phyloP scores from a whole-genome alignment of 2,329 filamentous ascomycete genomes.

The Daldinia sp. region DNA sequence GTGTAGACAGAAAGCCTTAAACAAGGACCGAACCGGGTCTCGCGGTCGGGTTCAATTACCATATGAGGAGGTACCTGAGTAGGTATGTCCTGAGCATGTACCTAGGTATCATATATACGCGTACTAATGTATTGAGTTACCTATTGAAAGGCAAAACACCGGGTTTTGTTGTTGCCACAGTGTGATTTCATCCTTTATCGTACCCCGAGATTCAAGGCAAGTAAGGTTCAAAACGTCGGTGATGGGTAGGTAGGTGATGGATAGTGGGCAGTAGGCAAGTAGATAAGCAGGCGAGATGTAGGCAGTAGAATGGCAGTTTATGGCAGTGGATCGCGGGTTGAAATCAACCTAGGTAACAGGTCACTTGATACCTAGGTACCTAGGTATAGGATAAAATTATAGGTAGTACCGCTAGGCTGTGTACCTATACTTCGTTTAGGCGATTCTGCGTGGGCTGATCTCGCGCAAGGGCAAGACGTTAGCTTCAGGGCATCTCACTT shows the following conservation, averaged over 20 bases:
- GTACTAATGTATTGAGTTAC: not conserved
- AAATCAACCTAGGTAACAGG: conserved; percentile 32
- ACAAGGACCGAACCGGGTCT: conserved; percentile 24
- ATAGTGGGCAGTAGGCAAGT: not conserved
- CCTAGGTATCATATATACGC: too few species aligned
- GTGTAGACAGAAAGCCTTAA: conserved; percentile 12
- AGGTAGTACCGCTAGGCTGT: conserved; percentile 21
- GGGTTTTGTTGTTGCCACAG: conserved; percentile 28
- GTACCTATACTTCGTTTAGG: conserved; percentile 27
- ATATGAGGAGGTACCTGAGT: too few species aligned
- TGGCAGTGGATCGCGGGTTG: too few species aligned
- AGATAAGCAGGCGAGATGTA: too few species aligned
- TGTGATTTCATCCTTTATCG: conserved; percentile 31
- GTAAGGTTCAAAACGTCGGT: not conserved
- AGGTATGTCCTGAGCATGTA: too few species aligned
- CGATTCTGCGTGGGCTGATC: conserved; percentile 31
- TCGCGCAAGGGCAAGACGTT: conserved; percentile 32
- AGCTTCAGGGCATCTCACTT: conserved; percentile 32
- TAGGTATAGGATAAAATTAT: conserved; percentile 31
- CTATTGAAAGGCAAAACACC: conserved; percentile 24
- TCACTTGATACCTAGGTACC: conserved; percentile 33
- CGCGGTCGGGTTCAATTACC: conserved; percentile 5
- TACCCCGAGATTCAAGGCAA: conserved; percentile 15
- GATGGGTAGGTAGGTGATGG: not conserved
- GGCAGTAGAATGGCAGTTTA: conserved; percentile 19